Evolutionary conservation across 768 basidiomycete genomes (phyloP), one percentile per base, ranked within the genome.

Genomic region (Infundibulicybe gibba): DNA sequence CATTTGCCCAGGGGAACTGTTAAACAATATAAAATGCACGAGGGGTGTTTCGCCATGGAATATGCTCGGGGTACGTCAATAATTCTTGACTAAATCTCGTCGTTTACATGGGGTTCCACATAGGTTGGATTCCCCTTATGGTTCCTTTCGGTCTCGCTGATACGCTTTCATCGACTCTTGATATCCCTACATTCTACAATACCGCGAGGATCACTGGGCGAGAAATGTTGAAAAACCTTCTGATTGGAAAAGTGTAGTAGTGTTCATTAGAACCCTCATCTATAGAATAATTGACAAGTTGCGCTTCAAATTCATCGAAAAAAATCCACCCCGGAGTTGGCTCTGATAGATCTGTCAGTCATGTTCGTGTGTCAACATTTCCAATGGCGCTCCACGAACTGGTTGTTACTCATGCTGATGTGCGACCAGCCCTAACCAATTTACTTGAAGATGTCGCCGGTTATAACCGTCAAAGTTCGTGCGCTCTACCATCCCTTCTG

Each of bases 111-210:
- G n/a, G 4, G n/a, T 25, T 25, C 3, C 8, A 8, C 25, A 25
- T 20, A 97, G 94, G 95, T 19, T 98, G 95, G 94, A 97, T 99
- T 55, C 95, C 97, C 0, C 69, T 85, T 39, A 97, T 97, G 95
- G 62, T 97, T 50, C 94, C 94, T 0, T 97, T 99, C 56, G 97
- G 97, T 0, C 77, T 93, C 47, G 84, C 86, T 21, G 97, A 99
- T 65, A 74, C 72, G 3, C 56, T 98, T 42, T 80, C 84, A 12
- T 97, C 95, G 13, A 97, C 95, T 2, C 79, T 97, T 15, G 95
- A 99, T 67, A 54, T 91, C 48, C 77, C 79, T 13, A 90, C 94
- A 1, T 66, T 97, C 43, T 93, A 85, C 61, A 73, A 84, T 55
- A 97, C 94, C 0, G 68, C 76, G 8, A 69, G 80, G 25, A 77